Evolutionary conservation across 139 green algal genomes (phyloP).

Genomic region (Tetradesmus obliquus): DNA sequence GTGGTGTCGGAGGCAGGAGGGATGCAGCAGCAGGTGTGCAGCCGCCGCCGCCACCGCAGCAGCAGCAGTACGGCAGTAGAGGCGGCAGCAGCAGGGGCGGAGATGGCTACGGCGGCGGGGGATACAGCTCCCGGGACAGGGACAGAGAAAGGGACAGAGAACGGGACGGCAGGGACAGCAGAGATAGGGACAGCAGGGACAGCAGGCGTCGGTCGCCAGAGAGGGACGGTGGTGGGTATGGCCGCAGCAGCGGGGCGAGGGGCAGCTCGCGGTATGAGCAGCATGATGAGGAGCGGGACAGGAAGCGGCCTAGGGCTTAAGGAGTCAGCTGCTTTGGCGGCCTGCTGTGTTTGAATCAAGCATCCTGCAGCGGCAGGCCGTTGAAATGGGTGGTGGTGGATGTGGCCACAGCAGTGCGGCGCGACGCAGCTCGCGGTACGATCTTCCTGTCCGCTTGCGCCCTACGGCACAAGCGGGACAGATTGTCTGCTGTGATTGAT

Average conservation of each 20-base stretch:
- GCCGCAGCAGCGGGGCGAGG: conserved; percentile 33
- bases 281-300: conserved; percentile 10
- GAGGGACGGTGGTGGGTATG: not conserved
- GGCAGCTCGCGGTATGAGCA: conserved; percentile 18
- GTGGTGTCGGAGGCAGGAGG: not conserved
- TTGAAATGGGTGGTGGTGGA: no score
- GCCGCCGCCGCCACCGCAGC: not conserved
- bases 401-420: no score
- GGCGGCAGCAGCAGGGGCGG: not conserved
- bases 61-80: not conserved
- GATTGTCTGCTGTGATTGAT: no score
- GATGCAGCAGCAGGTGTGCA: conserved; percentile 1
- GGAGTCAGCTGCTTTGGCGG: no score
- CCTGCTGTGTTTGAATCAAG: no score
- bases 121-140: not conserved
- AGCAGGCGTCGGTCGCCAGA: not conserved
- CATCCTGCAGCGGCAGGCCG: no score
- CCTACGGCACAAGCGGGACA: no score
- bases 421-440: no score
- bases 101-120: not conserved
- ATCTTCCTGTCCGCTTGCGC: no score
- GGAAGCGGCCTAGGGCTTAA: conserved; percentile 1
- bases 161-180: not conserved
- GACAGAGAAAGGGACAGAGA: not conserved
- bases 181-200: not conserved